phyloP scores from a whole-genome alignment of 768 basidiomycete species.

The Mrakia blollopis region DNA sequence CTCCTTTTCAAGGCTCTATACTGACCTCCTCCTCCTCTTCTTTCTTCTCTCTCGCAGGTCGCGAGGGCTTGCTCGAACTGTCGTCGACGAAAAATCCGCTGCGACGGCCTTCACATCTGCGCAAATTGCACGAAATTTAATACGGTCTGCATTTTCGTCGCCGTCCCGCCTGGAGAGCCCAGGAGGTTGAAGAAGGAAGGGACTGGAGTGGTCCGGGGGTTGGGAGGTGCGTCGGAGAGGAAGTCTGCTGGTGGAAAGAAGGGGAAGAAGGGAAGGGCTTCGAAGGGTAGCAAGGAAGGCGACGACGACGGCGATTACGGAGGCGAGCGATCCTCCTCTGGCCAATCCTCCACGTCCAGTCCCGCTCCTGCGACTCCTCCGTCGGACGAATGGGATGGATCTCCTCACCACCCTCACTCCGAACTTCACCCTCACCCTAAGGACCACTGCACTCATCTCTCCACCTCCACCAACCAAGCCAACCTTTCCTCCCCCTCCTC shows the following conservation, averaged over 20 bases:
- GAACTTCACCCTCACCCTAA: background rate
- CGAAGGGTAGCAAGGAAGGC: background rate
- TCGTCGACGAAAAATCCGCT: slow-evolving; percentile 2
- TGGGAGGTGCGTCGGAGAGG: background rate
- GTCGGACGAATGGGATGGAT: background rate
- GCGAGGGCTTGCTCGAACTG: background rate
- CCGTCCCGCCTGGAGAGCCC: background rate
- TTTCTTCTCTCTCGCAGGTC: background rate
- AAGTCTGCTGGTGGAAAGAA: background rate
- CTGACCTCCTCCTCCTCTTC: background rate
- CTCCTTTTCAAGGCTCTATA: background rate
- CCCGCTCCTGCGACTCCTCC: background rate
- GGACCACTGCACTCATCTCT: background rate
- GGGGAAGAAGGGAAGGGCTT: background rate
- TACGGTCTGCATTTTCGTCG: background rate
- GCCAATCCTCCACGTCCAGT: background rate
- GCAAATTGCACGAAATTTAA: background rate
- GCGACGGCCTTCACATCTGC: background rate
- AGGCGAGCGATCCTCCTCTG: background rate
- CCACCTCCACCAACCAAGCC: background rate
- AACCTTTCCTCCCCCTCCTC: background rate
- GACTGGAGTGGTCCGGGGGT: background rate
- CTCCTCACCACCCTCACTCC: background rate
- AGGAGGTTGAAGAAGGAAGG: background rate
- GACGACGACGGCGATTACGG: background rate